These are phyloP conservation scores for Tuber borchii DNA, from an alignment of 495 filamentous ascomycete genomes.

Conservation along the genomic window DNA sequence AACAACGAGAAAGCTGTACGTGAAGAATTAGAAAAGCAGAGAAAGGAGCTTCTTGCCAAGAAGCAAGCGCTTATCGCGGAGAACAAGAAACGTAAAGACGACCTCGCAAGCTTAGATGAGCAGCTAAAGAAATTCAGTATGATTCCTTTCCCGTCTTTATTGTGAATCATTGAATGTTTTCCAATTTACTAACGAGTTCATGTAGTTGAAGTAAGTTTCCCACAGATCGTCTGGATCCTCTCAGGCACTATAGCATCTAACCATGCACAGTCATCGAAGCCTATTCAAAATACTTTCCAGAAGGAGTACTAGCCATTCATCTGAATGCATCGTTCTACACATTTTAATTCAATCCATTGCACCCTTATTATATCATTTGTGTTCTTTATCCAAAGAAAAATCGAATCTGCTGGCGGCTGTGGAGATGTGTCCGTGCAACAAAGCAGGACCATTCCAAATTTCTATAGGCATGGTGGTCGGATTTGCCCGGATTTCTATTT, in stretches of 20 bases:
- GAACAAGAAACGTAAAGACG: conserved; percentile 91
- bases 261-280: conserved; percentile 37
- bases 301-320: conserved; percentile 36
- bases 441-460: not conserved
- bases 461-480: not conserved
- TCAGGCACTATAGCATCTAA: conserved; percentile 8
- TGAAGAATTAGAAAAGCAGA: conserved; percentile 76
- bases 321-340: not conserved
- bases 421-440: conserved; percentile 4
- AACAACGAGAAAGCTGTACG: conserved; percentile 82
- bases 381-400: not conserved
- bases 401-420: not conserved
- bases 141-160: conserved; percentile 4
- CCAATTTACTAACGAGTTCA: conserved; percentile 11
- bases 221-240: not conserved
- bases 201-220: conserved; percentile 32
- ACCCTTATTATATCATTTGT: not conserved
- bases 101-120: conserved; percentile 51
- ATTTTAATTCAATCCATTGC: not conserved
- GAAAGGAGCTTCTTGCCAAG: conserved; percentile 76
- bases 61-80: conserved; percentile 89
- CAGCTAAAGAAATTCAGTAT: conserved; percentile 42
- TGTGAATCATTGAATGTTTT: not conserved
- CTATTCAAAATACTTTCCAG: conserved; percentile 41
- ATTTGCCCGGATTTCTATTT: conserved; percentile 2